Conservation (phyloP, 805 yeast species). For the Monosporozyma solicola region DNA sequence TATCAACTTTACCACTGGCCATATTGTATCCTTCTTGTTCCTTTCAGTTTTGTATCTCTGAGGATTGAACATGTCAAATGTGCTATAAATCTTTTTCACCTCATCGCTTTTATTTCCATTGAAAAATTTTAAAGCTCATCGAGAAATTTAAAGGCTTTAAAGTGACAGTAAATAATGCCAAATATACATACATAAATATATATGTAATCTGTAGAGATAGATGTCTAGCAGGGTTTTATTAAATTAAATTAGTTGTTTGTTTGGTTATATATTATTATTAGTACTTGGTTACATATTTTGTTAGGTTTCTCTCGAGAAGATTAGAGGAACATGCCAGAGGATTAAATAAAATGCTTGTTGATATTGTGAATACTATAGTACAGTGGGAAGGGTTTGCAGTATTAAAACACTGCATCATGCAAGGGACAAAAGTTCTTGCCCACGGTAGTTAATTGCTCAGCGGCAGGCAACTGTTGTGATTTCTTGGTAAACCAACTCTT, state of each 20-base stretch:
- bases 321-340: background rate
- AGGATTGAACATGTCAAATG: background rate
- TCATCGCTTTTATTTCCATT: slow-evolving; percentile 10
- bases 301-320: background rate
- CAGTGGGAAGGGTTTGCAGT: background rate
- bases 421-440: slow-evolving; percentile 41
- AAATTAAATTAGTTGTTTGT: background rate
- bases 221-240: background rate
- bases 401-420: slow-evolving; percentile 34
- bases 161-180: background rate
- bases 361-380: background rate
- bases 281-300: background rate
- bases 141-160: background rate
- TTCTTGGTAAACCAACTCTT: slow-evolving; percentile 83
- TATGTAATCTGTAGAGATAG: background rate
- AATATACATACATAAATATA: no score
- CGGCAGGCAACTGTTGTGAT: slow-evolving; percentile 41
- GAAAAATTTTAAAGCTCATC: background rate
- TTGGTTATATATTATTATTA: background rate
- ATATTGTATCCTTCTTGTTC: background rate
- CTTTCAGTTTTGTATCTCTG: background rate
- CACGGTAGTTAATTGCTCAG: slow-evolving; percentile 4
- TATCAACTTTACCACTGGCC: slow-evolving; percentile 8
- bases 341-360: background rate
- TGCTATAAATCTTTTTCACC: slow-evolving; percentile 7